These are phyloP conservation scores for Fusarium dlaminii DNA, from an alignment of 2,329 filamentous ascomycete species.

Conservation along the genomic window DNA sequence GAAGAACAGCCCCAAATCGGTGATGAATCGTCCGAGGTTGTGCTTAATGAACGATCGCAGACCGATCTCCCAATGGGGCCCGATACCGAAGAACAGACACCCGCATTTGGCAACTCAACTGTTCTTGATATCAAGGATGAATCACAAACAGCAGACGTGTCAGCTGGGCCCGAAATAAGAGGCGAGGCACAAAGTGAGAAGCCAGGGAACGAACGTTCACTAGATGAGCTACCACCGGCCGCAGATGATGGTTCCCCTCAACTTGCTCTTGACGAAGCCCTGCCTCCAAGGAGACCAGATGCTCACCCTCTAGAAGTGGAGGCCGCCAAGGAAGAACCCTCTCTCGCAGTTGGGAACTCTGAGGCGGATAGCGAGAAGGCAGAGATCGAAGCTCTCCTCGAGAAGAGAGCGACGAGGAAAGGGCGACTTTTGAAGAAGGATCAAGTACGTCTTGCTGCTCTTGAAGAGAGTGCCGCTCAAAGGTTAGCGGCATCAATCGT, in stretches of 20 bases:
- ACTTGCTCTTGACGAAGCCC: constrained; percentile 3
- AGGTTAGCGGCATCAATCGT: constrained; percentile 43
- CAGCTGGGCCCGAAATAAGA: background rate
- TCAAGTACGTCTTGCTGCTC: constrained; percentile 21
- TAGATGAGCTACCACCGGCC: background rate
- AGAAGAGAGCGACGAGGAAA: constrained; percentile 49
- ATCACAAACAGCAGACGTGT: background rate
- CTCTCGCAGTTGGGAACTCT: constrained; percentile 36
- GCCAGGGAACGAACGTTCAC: background rate
- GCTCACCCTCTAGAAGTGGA: constrained; percentile 21
- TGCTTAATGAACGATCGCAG: background rate
- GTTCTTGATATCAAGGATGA: background rate
- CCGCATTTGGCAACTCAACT: background rate
- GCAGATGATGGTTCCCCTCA: background rate
- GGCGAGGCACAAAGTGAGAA: background rate
- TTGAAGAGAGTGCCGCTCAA: constrained; percentile 36
- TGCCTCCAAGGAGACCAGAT: constrained; percentile 45
- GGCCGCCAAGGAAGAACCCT: constrained; percentile 33
- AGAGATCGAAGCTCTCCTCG: constrained; percentile 51
- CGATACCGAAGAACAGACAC: background rate
- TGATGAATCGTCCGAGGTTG: background rate
- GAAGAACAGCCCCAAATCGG: background rate
- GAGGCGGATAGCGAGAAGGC: constrained; percentile 39
- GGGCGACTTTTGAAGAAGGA: constrained; percentile 40
- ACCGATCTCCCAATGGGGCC: background rate